phyloP scores from a whole-genome alignment of 306 rosid species.

The Cucurbita moschata region DNA sequence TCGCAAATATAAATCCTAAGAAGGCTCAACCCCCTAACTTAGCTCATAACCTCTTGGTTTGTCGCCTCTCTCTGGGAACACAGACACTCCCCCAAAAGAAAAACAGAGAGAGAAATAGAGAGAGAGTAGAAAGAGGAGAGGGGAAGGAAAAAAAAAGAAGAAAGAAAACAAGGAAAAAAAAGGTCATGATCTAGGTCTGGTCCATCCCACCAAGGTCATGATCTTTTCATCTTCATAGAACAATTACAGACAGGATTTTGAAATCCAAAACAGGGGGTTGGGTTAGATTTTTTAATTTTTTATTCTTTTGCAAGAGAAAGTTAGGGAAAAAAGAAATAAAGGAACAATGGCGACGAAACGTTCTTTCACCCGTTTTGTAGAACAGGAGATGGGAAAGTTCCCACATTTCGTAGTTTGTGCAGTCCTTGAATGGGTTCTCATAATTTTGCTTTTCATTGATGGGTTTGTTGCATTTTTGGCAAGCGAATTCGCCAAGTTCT shows the following conservation, averaged over 20 bases:
- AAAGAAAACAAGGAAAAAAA: not conserved
- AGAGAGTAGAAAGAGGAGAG: too few relatives aligned
- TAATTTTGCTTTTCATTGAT: slow-evolving; percentile 47
- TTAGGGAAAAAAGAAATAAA: not conserved
- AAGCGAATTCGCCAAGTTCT: slow-evolving; percentile 60
- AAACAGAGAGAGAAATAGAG: too few relatives aligned
- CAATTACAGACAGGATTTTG: not conserved
- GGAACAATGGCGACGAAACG: not conserved
- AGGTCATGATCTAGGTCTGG: slow-evolving; percentile 11
- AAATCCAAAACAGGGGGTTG: not conserved
- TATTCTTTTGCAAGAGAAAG: not conserved
- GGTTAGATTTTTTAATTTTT: not conserved
- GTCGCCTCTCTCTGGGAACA: not conserved
- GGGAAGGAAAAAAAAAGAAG: not conserved
- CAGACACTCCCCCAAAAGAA: not conserved
- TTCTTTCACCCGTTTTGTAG: not conserved
- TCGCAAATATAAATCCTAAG: not conserved
- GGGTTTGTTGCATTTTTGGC: slow-evolving; percentile 60
- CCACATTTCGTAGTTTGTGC: slow-evolving; percentile 56
- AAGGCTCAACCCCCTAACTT: not conserved
- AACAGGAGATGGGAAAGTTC: slow-evolving; percentile 10
- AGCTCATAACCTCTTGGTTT: not conserved
- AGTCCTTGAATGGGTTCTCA: slow-evolving; percentile 68
- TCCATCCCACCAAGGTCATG: slow-evolving; percentile 9
- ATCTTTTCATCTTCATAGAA: not conserved